Evolutionary conservation across 1,284 basidiomycete genomes (phyloP).

Genomic region (Melanopsichium pennsylvanicum): DNA sequence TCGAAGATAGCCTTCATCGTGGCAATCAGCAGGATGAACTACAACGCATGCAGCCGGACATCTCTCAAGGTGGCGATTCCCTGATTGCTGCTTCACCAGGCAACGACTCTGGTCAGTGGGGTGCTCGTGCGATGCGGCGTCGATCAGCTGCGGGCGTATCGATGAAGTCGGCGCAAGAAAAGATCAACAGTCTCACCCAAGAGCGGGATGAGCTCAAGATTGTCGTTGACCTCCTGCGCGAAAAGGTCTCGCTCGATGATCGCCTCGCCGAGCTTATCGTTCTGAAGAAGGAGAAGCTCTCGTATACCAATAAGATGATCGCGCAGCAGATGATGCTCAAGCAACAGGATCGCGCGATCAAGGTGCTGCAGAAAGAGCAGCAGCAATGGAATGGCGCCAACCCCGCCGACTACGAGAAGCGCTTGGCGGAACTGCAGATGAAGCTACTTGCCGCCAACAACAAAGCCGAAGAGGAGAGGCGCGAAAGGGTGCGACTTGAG

Average conservation of each 20-base stretch:
- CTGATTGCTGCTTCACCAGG: slow-evolving; percentile 26
- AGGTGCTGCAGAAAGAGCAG: slow-evolving; percentile 56
- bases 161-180: slow-evolving; percentile 60
- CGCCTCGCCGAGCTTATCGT: slow-evolving; percentile 56
- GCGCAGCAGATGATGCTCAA: slow-evolving; percentile 58
- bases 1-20: slow-evolving; percentile 48
- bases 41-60: slow-evolving; percentile 44
- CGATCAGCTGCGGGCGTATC: slow-evolving; percentile 57
- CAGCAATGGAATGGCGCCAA: slow-evolving; percentile 50
- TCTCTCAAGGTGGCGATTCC: slow-evolving; percentile 48
- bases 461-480: slow-evolving; percentile 36
- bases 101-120: slow-evolving; percentile 54
- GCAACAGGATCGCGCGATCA: slow-evolving; percentile 61
- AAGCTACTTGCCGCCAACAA: slow-evolving; percentile 38
- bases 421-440: slow-evolving; percentile 38
- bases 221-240: slow-evolving; percentile 61
- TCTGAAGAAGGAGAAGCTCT: slow-evolving; percentile 59
- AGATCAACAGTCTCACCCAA: slow-evolving; percentile 60
- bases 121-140: slow-evolving; percentile 51
- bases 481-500: slow-evolving; percentile 35
- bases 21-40: slow-evolving; percentile 42
- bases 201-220: slow-evolving; percentile 64
- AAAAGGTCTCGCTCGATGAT: slow-evolving; percentile 60
- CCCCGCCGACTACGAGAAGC: slow-evolving; percentile 33
- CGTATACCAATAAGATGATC: slow-evolving; percentile 58